These are phyloP conservation scores for Paracamarosporium sp. DNA, from an alignment of 2,329 filamentous ascomycete species.

Conservation along the genomic window DNA sequence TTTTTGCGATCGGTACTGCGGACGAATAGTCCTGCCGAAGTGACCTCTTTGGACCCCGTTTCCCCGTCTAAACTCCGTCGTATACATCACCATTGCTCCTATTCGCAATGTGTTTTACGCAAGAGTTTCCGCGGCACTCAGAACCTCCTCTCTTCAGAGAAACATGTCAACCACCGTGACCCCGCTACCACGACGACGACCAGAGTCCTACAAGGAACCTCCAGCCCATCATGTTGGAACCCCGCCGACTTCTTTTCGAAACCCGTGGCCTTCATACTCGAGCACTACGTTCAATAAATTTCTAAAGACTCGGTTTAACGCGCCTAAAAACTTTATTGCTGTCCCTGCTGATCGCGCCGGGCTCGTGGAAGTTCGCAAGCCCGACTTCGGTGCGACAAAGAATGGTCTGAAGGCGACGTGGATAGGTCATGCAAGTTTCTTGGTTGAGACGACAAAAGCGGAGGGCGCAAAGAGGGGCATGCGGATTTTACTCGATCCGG, in stretches of 20 bases:
- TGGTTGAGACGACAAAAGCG: conserved; percentile 51
- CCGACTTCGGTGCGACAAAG: conserved; percentile 46
- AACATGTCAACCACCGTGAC: conserved; percentile 1
- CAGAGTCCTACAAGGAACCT: conserved; percentile 28
- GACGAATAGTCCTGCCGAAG: conserved; percentile 1
- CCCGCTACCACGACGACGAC: conserved; percentile 24
- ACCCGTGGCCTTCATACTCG: conserved; percentile 57
- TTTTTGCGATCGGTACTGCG: not conserved
- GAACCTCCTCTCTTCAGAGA: not conserved
- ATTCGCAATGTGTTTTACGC: not conserved
- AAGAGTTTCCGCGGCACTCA: not conserved
- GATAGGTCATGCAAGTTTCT: conserved; percentile 60
- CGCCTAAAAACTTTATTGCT: conserved; percentile 54
- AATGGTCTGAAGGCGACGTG: conserved; percentile 55
- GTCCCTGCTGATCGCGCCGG: conserved; percentile 50
- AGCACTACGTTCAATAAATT: conserved; percentile 29
- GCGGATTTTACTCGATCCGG: conserved; percentile 60
- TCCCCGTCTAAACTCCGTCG: conserved; percentile 5
- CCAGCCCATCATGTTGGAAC: conserved; percentile 51
- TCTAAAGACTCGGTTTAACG: conserved; percentile 46
- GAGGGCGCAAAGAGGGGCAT: conserved; percentile 45
- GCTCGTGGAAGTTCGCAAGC: conserved; percentile 51
- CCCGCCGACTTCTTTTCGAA: conserved; percentile 55
- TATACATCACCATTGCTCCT: conserved; percentile 7
- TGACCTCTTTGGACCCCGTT: not conserved